Evolutionary conservation across 208 protist genomes (phyloP).

Genomic region (Acanthamoeba culbertsoni): DNA sequence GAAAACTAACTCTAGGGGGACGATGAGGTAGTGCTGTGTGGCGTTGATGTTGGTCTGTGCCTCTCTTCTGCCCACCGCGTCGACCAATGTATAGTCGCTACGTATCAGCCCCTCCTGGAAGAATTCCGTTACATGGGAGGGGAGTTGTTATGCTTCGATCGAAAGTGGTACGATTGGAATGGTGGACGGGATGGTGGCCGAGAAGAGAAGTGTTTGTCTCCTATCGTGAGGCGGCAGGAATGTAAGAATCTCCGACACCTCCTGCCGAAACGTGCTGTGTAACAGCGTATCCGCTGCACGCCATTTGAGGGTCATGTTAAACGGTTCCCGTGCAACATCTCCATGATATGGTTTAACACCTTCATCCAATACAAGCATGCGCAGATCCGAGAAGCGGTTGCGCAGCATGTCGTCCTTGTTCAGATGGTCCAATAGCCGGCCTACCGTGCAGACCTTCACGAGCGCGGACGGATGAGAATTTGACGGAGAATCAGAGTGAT

Average conservation of each 20-base stretch:
- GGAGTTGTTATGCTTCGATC: neutral
- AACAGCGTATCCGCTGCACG: neutral
- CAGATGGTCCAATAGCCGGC: conserved; percentile 98
- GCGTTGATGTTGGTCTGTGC: neutral
- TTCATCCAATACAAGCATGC: conserved; percentile 7
- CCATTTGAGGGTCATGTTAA: neutral
- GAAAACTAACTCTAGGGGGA: neutral
- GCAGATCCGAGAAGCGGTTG: neutral
- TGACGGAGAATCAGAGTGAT: neutral
- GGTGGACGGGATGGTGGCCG: neutral
- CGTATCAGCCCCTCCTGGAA: neutral
- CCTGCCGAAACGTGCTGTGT: neutral
- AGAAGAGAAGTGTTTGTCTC: conserved; percentile 22
- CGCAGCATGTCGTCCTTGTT: neutral
- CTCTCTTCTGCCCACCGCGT: neutral
- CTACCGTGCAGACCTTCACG: conserved; percentile 88
- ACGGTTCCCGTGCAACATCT: neutral
- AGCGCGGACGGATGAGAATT: neutral
- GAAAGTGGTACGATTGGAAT: neutral
- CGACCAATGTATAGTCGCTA: neutral
- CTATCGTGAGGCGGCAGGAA: neutral
- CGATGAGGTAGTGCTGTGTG: neutral
- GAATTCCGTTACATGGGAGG: neutral
- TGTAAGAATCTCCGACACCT: neutral
- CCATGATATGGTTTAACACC: neutral